phyloP scores from a whole-genome alignment of 257 asterid genomes.

The Paraleonurus japonicus region DNA sequence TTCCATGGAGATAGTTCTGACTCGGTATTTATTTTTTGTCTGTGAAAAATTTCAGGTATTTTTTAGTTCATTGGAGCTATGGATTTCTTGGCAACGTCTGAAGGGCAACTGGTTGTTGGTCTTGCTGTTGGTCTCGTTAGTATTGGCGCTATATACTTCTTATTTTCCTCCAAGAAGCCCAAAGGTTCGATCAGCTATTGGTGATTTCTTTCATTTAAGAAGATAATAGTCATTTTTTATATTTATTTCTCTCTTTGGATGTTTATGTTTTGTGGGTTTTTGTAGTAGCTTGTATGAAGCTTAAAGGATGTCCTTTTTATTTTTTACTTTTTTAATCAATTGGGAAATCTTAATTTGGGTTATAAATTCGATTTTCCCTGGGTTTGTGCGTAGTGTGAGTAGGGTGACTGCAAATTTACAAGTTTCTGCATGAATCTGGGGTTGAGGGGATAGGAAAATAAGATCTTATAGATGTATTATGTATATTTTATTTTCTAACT shows the following conservation, averaged over 20 bases:
- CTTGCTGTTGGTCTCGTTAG: constrained; percentile 63
- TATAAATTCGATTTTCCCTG: constrained; percentile 17
- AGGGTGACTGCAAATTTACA: neutral
- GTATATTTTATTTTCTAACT: neutral
- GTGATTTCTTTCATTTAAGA: neutral
- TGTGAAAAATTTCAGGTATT: constrained; percentile 26
- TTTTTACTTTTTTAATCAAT: neutral
- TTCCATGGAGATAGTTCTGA: neutral
- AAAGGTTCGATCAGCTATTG: constrained; percentile 48
- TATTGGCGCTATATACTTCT: constrained; percentile 57
- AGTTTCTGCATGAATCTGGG: constrained; percentile 12
- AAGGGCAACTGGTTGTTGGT: constrained; percentile 61
- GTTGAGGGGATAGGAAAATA: neutral
- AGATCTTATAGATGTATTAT: neutral
- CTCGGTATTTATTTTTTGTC: neutral
- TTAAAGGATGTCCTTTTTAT: neutral
- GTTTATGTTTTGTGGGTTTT: constrained; percentile 16
- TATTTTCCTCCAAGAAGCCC: constrained; percentile 66
- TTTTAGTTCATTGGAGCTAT: constrained; percentile 33
- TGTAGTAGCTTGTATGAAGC: constrained; percentile 23
- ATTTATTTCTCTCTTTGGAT: neutral
- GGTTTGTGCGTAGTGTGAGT: neutral
- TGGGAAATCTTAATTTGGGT: constrained; percentile 13
- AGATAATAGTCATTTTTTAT: neutral
- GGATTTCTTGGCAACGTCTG: constrained; percentile 75